A percentile compares a stretch with the other conserved stretches of the same genome.
These are phyloP conservation scores for Nicotiana rustica DNA, from an alignment of 305 asterid genomes.

Conservation along the genomic window DNA sequence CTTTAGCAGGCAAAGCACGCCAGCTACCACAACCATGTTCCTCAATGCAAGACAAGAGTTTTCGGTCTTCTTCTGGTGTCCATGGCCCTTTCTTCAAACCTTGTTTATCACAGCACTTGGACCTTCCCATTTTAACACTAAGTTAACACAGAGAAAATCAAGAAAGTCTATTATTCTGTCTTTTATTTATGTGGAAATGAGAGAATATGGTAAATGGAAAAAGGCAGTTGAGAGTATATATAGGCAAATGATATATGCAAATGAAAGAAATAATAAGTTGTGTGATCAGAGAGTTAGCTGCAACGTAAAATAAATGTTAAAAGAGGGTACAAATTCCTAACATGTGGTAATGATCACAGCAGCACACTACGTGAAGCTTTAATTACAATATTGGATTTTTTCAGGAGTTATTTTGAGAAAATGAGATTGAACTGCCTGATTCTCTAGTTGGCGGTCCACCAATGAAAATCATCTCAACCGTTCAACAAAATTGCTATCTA, in stretches of 20 bases:
- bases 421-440: not conserved
- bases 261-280: too few relatives aligned
- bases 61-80: slow-evolving; percentile 41
- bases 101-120: slow-evolving; percentile 6
- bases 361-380: not conserved
- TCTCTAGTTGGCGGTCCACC: not conserved
- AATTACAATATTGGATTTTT: slow-evolving; percentile 24
- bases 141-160: not conserved
- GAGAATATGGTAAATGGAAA: not conserved
- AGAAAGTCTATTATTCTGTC: not conserved
- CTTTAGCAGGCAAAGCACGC: slow-evolving; percentile 37
- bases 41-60: slow-evolving; percentile 30
- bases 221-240: not conserved
- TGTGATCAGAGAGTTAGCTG: slow-evolving; percentile 10
- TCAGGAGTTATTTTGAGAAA: not conserved
- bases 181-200: not conserved
- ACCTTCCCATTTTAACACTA: slow-evolving; percentile 29
- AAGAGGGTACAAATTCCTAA: not conserved
- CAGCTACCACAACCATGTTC: slow-evolving; percentile 39
- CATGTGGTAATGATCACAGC: not conserved
- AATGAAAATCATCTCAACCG: not conserved
- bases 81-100: slow-evolving; percentile 40
- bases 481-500: not conserved
- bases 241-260: not conserved
- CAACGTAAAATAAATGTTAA: slow-evolving; percentile 3